Conservation (phyloP, 2,329 filamentous ascomycete species). For the Epicoccum nigrum region DNA sequence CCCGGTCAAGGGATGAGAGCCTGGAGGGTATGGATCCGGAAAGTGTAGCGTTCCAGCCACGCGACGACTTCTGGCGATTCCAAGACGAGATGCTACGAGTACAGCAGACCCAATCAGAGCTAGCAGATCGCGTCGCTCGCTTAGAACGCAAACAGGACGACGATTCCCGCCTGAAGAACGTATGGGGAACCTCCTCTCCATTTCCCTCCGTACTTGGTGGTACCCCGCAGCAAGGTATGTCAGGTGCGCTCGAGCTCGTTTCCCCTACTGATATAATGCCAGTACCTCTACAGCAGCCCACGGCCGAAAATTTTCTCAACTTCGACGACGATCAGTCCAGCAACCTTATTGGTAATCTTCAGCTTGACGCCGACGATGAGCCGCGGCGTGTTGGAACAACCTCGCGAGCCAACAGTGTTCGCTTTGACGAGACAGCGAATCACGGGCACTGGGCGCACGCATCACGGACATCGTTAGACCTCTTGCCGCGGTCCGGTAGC, state of each 20-base stretch:
- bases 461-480: conserved; percentile 82
- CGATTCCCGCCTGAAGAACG: conserved; percentile 74
- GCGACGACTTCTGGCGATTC: conserved; percentile 69
- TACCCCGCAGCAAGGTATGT: conserved; percentile 85
- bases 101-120: conserved; percentile 65
- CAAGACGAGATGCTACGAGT: conserved; percentile 67
- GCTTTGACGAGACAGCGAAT: conserved; percentile 94
- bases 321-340: conserved; percentile 88
- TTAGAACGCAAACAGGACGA: conserved; percentile 68
- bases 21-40: conserved; percentile 64
- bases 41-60: conserved; percentile 65
- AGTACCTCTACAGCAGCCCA: conserved; percentile 81
- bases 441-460: conserved; percentile 88
- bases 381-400: conserved; percentile 82
- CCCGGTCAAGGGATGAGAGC: conserved; percentile 40
- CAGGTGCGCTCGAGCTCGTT: neutral
- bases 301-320: conserved; percentile 85
- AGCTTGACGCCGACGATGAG: conserved; percentile 86
- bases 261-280: conserved; percentile 23
- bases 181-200: conserved; percentile 84
- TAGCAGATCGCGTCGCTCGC: conserved; percentile 65
- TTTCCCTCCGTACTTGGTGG: conserved; percentile 86
- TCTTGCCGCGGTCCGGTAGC: conserved; percentile 78
- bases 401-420: conserved; percentile 93
- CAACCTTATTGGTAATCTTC: conserved; percentile 78